A percentile compares a stretch with the other conserved stretches of the same genome.
Evolutionary conservation across 331 rosid species (phyloP).

Genomic region (Ulmus americana): DNA sequence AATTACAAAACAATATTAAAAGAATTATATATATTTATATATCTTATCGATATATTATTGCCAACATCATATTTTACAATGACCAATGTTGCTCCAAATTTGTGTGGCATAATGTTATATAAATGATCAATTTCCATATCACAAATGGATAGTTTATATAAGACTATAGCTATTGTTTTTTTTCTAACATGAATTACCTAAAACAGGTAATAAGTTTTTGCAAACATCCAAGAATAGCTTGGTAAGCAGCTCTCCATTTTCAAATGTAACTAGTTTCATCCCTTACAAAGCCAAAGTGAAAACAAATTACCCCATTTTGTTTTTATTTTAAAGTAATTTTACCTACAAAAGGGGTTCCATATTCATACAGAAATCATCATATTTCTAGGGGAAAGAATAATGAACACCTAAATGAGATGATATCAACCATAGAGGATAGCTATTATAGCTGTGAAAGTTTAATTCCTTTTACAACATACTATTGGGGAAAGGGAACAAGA

Average conservation of each 20-base stretch:
- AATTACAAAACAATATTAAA: no score
- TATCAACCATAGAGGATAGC: no score
- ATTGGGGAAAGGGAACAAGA: no score
- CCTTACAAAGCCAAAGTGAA: conserved; percentile 10
- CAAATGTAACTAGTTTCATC: conserved; percentile 7
- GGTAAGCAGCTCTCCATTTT: conserved; percentile 2
- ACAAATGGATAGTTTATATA: no score
- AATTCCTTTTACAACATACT: no score
- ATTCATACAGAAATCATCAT: neutral
- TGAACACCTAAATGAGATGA: neutral
- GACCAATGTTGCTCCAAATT: conserved; percentile 12
- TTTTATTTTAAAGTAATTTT: neutral
- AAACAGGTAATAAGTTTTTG: conserved; percentile 16
- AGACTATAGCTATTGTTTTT: no score
- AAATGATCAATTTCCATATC: no score
- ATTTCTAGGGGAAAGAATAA: neutral
- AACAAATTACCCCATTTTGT: conserved; percentile 4
- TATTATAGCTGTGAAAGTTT: no score
- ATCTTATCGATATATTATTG: conserved; percentile 8
- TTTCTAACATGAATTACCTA: neutral
- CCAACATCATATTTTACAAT: conserved; percentile 17
- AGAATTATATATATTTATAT: no score
- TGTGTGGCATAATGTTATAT: neutral
- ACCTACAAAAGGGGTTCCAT: neutral
- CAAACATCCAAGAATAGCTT: conserved; percentile 17